Base-by-base conservation (phyloP, 2,329 filamentous ascomycete genomes). In the Penicillium sp. region DNA sequence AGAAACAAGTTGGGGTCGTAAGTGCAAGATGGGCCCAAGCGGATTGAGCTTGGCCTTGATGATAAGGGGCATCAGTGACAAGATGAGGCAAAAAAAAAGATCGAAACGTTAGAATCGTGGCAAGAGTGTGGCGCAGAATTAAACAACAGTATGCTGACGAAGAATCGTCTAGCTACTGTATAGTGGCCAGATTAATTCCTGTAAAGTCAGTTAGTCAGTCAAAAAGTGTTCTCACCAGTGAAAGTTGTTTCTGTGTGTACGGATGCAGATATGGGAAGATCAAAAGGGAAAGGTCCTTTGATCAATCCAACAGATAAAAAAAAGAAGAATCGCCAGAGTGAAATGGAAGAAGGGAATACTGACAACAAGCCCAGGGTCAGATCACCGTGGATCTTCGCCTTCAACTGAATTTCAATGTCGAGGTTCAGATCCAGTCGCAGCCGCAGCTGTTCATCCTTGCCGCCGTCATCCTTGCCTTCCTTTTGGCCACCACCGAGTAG, bases 301-400 rank as follows among this genome's bases (percentile, higher is more conserved):
- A 9, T 7, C 35, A 12, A 37, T 5, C 9, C 9, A 18, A 2
- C 18, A 9, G 24, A 7, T n/a, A 26, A 36, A 12, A 4, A 2
- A 36, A 28, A 28, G 32, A 7, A 11, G 5, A 2, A 34, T 42
- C 18, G 27, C 9, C 33, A 35, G 35, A n/a, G 25, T 8, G 36
- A 42, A 45, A n/a, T n/a, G n/a, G n/a, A 43, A 41, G 24, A 43
- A 41, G 5, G 32, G 29, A 25, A 52, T 54, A 83, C 81, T 75
- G 78, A 88, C 85, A 86, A 81, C 62, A 93, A 76, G 55, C 83
- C 85, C 55, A 93, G 70, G 32, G 87, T 90, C 55, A 94, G 71
- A 72, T 94, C 89, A 63, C 89, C 89, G 60, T 90, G 83, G 56
- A 93, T 90, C 68, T 85, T 84, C 18, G 88, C 88, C 76, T 93